Evolutionary conservation across 2,329 filamentous ascomycete species (phyloP).

Genomic region (Fusarium sp.): DNA sequence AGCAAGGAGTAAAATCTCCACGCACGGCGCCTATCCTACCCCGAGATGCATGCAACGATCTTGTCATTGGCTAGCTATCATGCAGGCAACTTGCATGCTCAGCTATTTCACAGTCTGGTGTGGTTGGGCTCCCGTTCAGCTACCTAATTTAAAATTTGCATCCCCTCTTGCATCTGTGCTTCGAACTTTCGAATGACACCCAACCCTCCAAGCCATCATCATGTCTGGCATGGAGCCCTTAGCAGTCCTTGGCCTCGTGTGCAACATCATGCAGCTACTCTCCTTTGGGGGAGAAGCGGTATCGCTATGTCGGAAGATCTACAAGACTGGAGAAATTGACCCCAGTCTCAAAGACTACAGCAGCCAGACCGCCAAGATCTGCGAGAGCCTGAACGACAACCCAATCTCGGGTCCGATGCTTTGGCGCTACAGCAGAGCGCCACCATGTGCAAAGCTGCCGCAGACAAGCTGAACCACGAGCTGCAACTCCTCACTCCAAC

Average conservation of each 20-base stretch:
- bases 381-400: neutral
- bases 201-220: neutral
- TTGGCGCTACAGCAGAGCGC: neutral
- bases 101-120: neutral
- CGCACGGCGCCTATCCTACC: too few relatives aligned
- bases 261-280: neutral
- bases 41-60: neutral
- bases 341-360: neutral
- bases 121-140: neutral
- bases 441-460: neutral
- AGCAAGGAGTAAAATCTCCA: too few relatives aligned
- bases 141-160: neutral
- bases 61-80: neutral
- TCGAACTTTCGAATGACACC: neutral
- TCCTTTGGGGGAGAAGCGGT: neutral
- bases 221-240: neutral
- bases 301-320: neutral
- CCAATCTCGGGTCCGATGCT: neutral
- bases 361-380: neutral
- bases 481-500: neutral
- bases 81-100: neutral
- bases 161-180: neutral
- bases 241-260: neutral
- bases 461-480: neutral
- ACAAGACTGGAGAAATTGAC: neutral